These are phyloP conservation scores for Colletotrichum zoysiae DNA, from an alignment of 2,329 filamentous ascomycete species.

Conservation along the genomic window DNA sequence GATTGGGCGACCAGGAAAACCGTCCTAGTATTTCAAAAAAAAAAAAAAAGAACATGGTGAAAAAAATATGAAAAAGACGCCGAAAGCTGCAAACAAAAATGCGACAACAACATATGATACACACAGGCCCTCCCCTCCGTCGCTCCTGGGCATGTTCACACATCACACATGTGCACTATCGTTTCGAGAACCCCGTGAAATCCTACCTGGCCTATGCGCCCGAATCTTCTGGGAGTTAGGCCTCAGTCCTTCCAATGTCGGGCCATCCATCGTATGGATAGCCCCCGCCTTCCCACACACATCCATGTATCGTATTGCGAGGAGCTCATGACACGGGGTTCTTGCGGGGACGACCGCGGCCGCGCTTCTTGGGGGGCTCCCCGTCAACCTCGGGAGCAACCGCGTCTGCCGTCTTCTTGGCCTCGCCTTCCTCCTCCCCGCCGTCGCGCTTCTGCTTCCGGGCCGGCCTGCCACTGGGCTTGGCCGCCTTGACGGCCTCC, in stretches of 20 bases:
- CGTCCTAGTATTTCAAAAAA: not conserved
- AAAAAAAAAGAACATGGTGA: no score
- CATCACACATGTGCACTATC: not conserved
- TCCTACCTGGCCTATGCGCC: not conserved
- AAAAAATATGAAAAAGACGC: not conserved
- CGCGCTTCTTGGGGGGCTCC: conserved; percentile 36
- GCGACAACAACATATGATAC: not conserved
- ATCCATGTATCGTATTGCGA: no score
- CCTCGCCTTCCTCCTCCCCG: conserved; percentile 4
- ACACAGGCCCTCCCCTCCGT: no score
- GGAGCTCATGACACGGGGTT: not conserved
- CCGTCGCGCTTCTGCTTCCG: conserved; percentile 17
- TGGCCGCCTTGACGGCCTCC: not conserved
- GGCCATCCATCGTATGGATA: not conserved
- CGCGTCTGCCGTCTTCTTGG: not conserved
- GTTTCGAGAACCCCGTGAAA: not conserved
- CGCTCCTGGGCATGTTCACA: not conserved
- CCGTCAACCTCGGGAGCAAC: conserved; percentile 1
- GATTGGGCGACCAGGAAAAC: no score
- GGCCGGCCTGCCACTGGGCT: conserved; percentile 7
- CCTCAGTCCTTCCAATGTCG: not conserved
- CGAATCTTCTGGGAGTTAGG: not conserved
- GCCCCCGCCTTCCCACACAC: not conserved
- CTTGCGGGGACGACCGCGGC: conserved; percentile 34
- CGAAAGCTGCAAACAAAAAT: conserved; percentile 1